Percentiles rank a stretch among this genome's conserved stretches.
Conservation (phyloP, 2,329 filamentous ascomycete species). For the Daldinia eschscholtzii region DNA sequence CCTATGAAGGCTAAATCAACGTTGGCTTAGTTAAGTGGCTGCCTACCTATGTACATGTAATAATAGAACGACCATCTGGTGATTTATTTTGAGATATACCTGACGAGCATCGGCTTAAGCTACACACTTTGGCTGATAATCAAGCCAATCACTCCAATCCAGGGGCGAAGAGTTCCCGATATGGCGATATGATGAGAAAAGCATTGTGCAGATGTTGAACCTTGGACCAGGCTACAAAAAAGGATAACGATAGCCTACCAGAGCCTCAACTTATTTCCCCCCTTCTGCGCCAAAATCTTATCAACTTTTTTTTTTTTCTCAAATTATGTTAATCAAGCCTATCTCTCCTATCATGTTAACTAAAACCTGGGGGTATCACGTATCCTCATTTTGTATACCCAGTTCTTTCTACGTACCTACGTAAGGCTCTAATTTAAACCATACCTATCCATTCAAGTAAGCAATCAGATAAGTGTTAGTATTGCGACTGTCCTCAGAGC, state of each 20-base stretch:
- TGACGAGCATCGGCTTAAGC: background rate
- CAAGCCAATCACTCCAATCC: background rate
- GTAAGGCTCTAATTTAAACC: background rate
- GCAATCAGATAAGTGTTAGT: slow-evolving; percentile 2
- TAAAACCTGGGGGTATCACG: background rate
- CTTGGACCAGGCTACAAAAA: slow-evolving; percentile 20
- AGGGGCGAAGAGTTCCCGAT: slow-evolving; percentile 11
- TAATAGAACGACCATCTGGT: background rate
- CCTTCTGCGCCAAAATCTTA: background rate
- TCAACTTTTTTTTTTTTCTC: background rate
- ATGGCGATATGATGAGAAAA: slow-evolving; percentile 17
- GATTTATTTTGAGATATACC: background rate
- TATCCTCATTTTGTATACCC: background rate
- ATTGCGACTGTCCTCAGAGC: background rate
- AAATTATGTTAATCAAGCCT: background rate
- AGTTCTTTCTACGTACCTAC: background rate
- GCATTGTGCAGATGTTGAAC: slow-evolving; percentile 31
- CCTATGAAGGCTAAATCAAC: slow-evolving; percentile 1
- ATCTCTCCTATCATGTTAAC: background rate
- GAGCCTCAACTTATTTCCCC: slow-evolving; percentile 32
- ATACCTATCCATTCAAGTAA: background rate
- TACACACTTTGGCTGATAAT: background rate
- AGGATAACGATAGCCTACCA: slow-evolving; percentile 14
- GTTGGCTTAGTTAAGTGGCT: background rate
- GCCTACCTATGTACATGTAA: background rate